Conservation (phyloP, 257 asterid genomes). For the Rauvolfia tetraphylla region DNA sequence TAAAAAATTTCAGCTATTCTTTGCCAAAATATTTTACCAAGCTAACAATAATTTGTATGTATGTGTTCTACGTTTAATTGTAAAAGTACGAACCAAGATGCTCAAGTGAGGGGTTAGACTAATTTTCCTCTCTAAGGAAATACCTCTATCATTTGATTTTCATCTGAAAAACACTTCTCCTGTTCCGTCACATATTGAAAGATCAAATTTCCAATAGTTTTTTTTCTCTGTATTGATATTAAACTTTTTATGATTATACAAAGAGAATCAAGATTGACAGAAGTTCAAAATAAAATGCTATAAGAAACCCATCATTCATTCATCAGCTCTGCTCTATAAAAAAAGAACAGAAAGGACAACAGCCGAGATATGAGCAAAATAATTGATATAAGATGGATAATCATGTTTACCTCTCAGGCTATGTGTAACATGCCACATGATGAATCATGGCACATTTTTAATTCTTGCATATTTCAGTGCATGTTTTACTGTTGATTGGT, state of each 20-base stretch:
- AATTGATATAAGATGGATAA: background rate
- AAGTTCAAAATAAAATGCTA: background rate
- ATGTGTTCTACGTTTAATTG: background rate
- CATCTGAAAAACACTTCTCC: background rate
- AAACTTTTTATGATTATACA: background rate
- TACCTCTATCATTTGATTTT: background rate
- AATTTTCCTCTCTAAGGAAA: background rate
- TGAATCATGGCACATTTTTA: background rate
- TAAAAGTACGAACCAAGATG: background rate
- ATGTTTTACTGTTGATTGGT: background rate
- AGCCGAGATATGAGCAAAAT: background rate
- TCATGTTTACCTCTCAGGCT: background rate
- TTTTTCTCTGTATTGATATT: background rate
- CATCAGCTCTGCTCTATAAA: background rate
- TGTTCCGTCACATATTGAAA: background rate
- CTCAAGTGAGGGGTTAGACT: background rate
- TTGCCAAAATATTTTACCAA: background rate
- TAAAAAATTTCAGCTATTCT: background rate
- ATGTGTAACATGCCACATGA: background rate
- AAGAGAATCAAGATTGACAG: background rate
- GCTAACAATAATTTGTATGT: background rate
- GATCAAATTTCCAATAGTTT: background rate
- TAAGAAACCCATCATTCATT: background rate
- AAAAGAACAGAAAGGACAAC: background rate
- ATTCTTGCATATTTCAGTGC: background rate